phyloP scores from a whole-genome alignment of 2,329 filamentous ascomycete genomes.

The Penicillium occitanis region DNA sequence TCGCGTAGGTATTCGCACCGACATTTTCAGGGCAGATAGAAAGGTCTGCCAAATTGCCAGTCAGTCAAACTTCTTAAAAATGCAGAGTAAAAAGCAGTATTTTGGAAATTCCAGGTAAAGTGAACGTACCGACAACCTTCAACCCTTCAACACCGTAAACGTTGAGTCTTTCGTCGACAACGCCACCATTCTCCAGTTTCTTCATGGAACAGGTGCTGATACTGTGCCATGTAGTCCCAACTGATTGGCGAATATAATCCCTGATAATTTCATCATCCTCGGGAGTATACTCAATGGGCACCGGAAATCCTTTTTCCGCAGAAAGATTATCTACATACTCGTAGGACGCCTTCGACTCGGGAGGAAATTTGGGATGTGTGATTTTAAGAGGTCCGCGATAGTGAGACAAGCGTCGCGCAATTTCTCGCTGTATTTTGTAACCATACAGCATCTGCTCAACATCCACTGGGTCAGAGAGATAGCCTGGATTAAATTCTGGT shows the following conservation, averaged over 20 bases:
- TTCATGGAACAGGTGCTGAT: slow-evolving; percentile 31
- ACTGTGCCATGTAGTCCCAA: slow-evolving; percentile 25
- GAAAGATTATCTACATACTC: neutral
- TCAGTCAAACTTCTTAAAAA: neutral
- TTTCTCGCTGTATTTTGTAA: slow-evolving; percentile 16
- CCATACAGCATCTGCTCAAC: slow-evolving; percentile 14
- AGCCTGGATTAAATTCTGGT: slow-evolving; percentile 10
- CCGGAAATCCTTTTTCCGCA: neutral
- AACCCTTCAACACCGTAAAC: slow-evolving; percentile 26
- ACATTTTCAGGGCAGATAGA: slow-evolving; percentile 27
- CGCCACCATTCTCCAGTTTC: slow-evolving; percentile 19
- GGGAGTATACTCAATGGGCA: slow-evolving; percentile 12
- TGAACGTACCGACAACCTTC: slow-evolving; percentile 22
- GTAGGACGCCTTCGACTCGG: slow-evolving; percentile 9
- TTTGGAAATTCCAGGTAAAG: neutral
- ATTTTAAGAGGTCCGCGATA: slow-evolving; percentile 6
- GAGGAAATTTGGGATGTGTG: slow-evolving; percentile 9
- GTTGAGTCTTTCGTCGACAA: slow-evolving; percentile 23
- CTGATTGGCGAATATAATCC: slow-evolving; percentile 20
- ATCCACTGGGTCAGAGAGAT: neutral
- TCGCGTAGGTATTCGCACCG: slow-evolving; percentile 15
- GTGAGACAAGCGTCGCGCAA: slow-evolving; percentile 11
- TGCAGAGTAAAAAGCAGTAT: neutral
- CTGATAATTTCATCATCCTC: slow-evolving; percentile 27
- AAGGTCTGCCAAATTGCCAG: slow-evolving; percentile 23